These are phyloP conservation scores for Aureobasidium uvarum DNA, from an alignment of 2,329 filamentous ascomycete genomes.

Conservation along the genomic window DNA sequence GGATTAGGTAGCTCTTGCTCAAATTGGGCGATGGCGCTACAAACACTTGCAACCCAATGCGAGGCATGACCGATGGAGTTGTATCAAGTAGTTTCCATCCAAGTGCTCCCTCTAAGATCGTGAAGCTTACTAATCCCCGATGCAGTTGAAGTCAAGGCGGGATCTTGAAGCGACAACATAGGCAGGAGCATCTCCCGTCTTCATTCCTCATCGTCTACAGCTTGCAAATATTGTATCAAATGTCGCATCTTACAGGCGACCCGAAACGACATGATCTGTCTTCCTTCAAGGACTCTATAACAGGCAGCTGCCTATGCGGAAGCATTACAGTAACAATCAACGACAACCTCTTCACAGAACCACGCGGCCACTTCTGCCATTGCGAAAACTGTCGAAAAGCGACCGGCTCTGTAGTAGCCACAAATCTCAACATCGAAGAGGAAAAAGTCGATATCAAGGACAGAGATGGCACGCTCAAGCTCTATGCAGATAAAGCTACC, in stretches of 20 bases:
- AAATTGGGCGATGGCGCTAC: no score
- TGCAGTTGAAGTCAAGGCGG: neutral
- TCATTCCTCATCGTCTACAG: no score
- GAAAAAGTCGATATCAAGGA: slow-evolving; percentile 50
- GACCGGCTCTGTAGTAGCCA: slow-evolving; percentile 45
- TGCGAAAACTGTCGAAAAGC: slow-evolving; percentile 54
- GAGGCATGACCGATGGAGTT: no score
- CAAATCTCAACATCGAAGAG: slow-evolving; percentile 45
- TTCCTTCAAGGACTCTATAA: slow-evolving; percentile 39
- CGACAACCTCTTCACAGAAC: slow-evolving; percentile 48
- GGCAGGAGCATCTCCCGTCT: neutral
- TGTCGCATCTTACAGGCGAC: slow-evolving; percentile 42
- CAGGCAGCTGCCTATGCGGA: slow-evolving; percentile 49
- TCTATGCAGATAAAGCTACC: slow-evolving; percentile 48
- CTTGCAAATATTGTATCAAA: slow-evolving; percentile 1
- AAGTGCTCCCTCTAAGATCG: neutral
- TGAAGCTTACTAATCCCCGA: neutral
- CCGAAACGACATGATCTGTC: slow-evolving; percentile 41
- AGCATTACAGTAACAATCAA: slow-evolving; percentile 51
- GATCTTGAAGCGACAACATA: neutral
- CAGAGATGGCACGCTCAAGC: slow-evolving; percentile 46
- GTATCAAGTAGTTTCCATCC: no score
- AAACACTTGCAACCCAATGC: no score
- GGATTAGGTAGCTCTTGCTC: no score
- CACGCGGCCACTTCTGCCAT: slow-evolving; percentile 51